Evolutionary conservation across 306 rosid species (phyloP), one percentile per base, ranked within the genome.

Genomic region (Cucumis melo): DNA sequence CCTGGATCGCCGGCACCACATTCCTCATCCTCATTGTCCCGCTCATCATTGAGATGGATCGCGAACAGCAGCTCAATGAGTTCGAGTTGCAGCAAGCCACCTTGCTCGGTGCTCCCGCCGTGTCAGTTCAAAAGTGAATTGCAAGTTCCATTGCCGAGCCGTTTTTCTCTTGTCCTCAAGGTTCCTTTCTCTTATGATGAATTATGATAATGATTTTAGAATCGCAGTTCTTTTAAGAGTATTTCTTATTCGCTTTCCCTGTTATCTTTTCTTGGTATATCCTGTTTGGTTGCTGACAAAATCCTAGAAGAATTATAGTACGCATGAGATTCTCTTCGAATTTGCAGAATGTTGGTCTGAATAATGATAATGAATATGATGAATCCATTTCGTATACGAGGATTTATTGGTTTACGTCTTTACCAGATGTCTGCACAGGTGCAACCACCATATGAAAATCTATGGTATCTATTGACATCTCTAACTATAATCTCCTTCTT

Each of bases 1-100:
- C 97, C 1, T 93, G 98, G 97, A 90, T 93, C 80, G 88, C 91
- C 66, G 97, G 97, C 50, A 93, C 97, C 62, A 85, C 92, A 38
- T 88, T 93, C 74, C 88, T 88, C 73, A 68, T 93, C 23, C 88
- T 93, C 67, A 87, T 87, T 13, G 97, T 91, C 0, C 98, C 96
- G 2, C 83, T 93, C 66, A 88, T 93, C 77, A 90, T 93, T 78
- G 91, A 86, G 77, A 93, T 91, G 94, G 98, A 93, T 86, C 97
- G 96, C 58, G 96, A 91, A 55, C 97, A 90, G 87, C 98, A 90
- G 86, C 44, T 90, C 78, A 91, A 72, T 78, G 98, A 93, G 27
- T 85, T 91, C 81, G 97, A 93, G 82, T 90, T 91, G 74, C 96
- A 91, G 81, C 96, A 91, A 82, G 96, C 94, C 56, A 91, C 88